Evolutionary conservation across 2,329 filamentous ascomycete genomes (phyloP), one percentile per base, ranked within the genome.

Genomic region (Arachnopeziza araneosa): DNA sequence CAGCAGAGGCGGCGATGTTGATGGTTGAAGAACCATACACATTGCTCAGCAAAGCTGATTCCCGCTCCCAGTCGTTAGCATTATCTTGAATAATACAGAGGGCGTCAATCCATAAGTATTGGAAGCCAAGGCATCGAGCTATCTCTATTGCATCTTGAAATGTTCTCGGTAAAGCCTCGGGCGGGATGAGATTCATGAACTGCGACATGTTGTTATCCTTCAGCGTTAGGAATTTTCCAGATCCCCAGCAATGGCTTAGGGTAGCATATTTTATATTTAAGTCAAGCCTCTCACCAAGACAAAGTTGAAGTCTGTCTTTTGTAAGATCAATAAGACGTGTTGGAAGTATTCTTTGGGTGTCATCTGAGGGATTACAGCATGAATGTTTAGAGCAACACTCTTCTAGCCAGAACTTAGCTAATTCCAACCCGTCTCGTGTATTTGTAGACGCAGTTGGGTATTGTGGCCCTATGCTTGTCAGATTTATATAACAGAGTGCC

Each of bases 171-270:
- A 60, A 55, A 1, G 26, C 26, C 53, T 55, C 24, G 5, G 53
- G 44, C 30, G 62, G 57, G 26, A 64, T 60, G 24, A 4, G 30
- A 22, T 6, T 32, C 44, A 53, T 56, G 49, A 62, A 58, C 7
- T 55, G 14, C 49, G 55, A 30, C 17, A 64, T 6, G 32, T 58
- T 62, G 5, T 54, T 24, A 24, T 58, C 24, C 24, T 57, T 50
- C 26, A 62, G 57, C 17, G 24, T 60, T 19, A 52, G 23, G 24
- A 60, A 62, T 36, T 56, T 52, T 3, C 26, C n/a, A 22, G 24
- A 55, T 49, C 65, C 65, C 66, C 65, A 68, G 54, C 61, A 63
- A 30, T 68, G 63, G 53, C 61, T 66, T 4, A 68, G 54, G 2
- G 65, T 67, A 14, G 60, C 55, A 55, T 67, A 68, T 5, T 52